Percentiles rank a stretch among this genome's conserved stretches.
phyloP scores from a whole-genome alignment of 805 yeast genomes.

The Ogataea methanolica region DNA sequence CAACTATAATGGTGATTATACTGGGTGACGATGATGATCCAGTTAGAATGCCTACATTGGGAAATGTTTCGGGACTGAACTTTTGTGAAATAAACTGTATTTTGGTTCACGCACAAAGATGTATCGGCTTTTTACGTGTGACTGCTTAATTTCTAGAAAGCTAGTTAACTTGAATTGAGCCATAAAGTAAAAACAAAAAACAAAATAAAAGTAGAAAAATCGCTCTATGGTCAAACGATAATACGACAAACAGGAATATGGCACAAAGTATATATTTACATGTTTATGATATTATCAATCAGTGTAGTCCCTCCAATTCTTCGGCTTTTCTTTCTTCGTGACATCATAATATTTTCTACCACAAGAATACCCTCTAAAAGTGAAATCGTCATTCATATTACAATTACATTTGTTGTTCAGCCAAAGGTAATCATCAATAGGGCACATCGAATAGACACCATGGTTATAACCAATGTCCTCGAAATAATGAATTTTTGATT shows the following conservation, averaged over 20 bases:
- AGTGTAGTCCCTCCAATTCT: slow-evolving; percentile 25
- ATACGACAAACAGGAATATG: background rate
- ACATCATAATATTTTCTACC: slow-evolving; percentile 29
- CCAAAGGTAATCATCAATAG: slow-evolving; percentile 29
- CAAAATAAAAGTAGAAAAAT: background rate
- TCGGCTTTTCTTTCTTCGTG: slow-evolving; percentile 23
- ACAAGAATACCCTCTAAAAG: slow-evolving; percentile 33
- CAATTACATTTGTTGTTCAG: slow-evolving; percentile 32
- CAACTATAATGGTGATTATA: too few relatives aligned
- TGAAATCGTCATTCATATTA: slow-evolving; percentile 35
- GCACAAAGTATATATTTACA: background rate
- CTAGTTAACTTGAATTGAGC: too few relatives aligned
- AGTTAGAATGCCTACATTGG: too few relatives aligned
- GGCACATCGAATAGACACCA: slow-evolving; percentile 43
- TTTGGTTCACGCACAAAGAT: too few relatives aligned
- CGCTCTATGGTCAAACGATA: background rate
- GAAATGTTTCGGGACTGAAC: too few relatives aligned
- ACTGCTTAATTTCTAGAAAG: too few relatives aligned
- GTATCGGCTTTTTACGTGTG: too few relatives aligned
- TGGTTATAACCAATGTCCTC: slow-evolving; percentile 75
- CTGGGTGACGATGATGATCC: too few relatives aligned
- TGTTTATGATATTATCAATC: slow-evolving; percentile 2
- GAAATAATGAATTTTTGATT: slow-evolving; percentile 60
- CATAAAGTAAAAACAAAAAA: background rate
- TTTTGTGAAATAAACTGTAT: too few relatives aligned